Evolutionary conservation across 2,329 filamentous ascomycete genomes (phyloP).

Genomic region (Mycosphaerella sp.): DNA sequence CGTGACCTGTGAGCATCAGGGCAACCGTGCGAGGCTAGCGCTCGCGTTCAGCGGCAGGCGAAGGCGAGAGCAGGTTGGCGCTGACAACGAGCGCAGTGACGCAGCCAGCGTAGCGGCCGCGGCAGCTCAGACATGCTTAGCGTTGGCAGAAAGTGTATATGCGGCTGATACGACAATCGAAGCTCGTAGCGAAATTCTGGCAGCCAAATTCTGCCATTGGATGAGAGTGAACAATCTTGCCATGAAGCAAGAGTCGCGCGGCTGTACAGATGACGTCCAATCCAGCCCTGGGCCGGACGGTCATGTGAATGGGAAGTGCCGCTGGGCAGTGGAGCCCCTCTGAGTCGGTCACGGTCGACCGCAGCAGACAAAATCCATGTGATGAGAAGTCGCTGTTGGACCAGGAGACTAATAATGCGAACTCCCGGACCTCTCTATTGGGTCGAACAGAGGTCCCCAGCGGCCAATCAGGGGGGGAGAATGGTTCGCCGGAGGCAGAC

Average conservation of each 20-base stretch:
- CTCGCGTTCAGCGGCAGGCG: constrained; percentile 14
- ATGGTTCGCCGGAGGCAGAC: neutral
- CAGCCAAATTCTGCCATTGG: constrained; percentile 22
- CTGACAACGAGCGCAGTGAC: constrained; percentile 17
- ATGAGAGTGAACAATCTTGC: constrained; percentile 14
- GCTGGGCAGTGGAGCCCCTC: constrained; percentile 15
- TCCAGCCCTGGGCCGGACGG: constrained; percentile 1
- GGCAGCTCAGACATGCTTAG: constrained; percentile 14
- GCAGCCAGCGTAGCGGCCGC: constrained; percentile 14
- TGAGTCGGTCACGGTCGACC: constrained; percentile 13
- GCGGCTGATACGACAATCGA: constrained; percentile 13
- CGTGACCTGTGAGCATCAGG: constrained; percentile 12
- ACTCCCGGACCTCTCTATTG: constrained; percentile 11
- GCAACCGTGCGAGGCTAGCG: constrained; percentile 19
- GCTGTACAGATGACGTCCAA: constrained; percentile 17
- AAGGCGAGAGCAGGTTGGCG: constrained; percentile 19
- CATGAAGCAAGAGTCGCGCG: constrained; percentile 7
- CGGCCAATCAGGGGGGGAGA: constrained; percentile 11
- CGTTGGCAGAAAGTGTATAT: constrained; percentile 10
- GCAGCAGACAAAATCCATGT: constrained; percentile 18
- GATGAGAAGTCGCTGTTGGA: constrained; percentile 17
- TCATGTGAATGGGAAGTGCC: constrained; percentile 19
- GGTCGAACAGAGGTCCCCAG: constrained; percentile 4
- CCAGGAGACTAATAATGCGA: constrained; percentile 11
- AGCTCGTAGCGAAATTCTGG: constrained; percentile 17